These are phyloP conservation scores for Russula earlei DNA, from an alignment of 768 basidiomycete species.

Conservation along the genomic window DNA sequence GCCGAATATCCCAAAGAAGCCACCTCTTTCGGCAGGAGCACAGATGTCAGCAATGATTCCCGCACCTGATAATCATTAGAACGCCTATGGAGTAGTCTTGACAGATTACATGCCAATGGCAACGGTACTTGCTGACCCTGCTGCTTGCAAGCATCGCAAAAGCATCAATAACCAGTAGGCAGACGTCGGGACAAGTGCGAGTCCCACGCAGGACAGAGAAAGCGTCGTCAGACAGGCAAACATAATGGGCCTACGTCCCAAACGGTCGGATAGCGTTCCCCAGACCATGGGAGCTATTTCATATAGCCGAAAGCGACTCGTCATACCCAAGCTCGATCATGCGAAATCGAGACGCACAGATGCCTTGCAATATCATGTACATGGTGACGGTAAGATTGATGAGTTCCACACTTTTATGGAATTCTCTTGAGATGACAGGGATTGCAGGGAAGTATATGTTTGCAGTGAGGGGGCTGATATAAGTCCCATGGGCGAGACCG, in stretches of 20 bases:
- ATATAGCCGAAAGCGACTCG: neutral
- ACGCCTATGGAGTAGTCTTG: neutral
- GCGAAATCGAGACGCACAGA: slow-evolving; percentile 33
- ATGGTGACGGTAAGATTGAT: slow-evolving; percentile 77
- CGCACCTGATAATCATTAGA: slow-evolving; percentile 35
- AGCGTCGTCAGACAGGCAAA: slow-evolving; percentile 55
- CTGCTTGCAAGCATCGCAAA: slow-evolving; percentile 71
- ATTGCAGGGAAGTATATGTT: slow-evolving; percentile 79
- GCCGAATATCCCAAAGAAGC: slow-evolving; percentile 59
- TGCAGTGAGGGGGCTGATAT: slow-evolving; percentile 56
- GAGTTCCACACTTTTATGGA: slow-evolving; percentile 55
- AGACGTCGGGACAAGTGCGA: slow-evolving; percentile 43
- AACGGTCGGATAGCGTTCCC: slow-evolving; percentile 59
- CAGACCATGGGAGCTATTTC: slow-evolving; percentile 40
- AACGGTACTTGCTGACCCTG: slow-evolving; percentile 71
- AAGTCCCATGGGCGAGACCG: neutral
- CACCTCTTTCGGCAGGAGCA: slow-evolving; percentile 60
- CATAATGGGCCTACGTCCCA: slow-evolving; percentile 57
- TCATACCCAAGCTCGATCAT: neutral
- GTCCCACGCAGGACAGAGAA: slow-evolving; percentile 52
- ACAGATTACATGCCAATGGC: slow-evolving; percentile 44
- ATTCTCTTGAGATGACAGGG: slow-evolving; percentile 51
- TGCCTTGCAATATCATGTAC: slow-evolving; percentile 61
- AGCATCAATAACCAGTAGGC: slow-evolving; percentile 75
- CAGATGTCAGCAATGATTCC: slow-evolving; percentile 78